phyloP scores from a whole-genome alignment of 805 yeast genomes.

The Starmerella asiatica region DNA sequence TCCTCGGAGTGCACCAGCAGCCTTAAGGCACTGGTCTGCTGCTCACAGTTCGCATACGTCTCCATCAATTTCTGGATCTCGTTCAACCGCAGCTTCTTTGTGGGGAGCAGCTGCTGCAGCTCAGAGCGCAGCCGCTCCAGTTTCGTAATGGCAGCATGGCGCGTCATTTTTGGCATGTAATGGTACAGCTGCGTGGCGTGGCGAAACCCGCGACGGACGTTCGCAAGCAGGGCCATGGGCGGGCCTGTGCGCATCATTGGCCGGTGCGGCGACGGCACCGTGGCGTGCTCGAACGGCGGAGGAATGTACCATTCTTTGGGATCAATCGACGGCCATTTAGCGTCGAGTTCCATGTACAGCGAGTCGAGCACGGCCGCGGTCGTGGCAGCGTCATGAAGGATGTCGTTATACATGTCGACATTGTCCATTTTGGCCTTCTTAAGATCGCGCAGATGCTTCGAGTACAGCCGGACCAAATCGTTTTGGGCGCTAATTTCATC shows the following conservation, averaged over 20 bases:
- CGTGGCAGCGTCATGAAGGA: background rate
- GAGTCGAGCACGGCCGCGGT: background rate
- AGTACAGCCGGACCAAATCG: background rate
- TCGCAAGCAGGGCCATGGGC: background rate
- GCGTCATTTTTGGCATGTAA: background rate
- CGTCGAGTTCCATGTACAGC: background rate
- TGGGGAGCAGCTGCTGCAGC: background rate
- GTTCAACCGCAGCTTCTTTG: background rate
- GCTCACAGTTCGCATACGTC: background rate
- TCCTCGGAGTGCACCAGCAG: background rate
- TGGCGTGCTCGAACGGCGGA: background rate
- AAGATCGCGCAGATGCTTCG: background rate
- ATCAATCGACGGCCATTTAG: background rate
- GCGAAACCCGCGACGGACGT: background rate
- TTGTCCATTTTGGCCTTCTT: background rate
- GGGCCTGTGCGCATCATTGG: background rate
- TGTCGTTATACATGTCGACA: background rate
- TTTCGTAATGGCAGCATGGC: background rate
- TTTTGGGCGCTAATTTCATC: background rate
- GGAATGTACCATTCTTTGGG: background rate
- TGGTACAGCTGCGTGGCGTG: background rate
- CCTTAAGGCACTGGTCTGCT: background rate
- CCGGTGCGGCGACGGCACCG: background rate
- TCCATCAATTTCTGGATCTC: background rate
- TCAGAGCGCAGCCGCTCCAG: background rate